Base-by-base conservation (phyloP, 257 asterid genomes). In the Solanum verrucosum region DNA sequence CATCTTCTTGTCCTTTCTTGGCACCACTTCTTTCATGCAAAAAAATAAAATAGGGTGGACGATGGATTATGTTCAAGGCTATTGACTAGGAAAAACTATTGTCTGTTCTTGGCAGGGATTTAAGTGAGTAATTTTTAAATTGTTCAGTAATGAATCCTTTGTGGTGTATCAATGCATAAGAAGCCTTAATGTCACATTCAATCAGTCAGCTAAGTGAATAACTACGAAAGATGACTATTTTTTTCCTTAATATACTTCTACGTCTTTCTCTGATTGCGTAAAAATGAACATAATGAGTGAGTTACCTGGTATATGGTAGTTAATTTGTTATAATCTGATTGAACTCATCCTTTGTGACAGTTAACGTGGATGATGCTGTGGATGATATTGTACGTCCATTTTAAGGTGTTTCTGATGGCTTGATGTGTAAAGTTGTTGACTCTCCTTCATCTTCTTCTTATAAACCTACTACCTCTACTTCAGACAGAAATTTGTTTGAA, bases 351-450 rank as follows among this genome's bases (percentile, higher is more conserved):
- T 81, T 46, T 81, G 68, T 46, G 40, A 27, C 95, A 97, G 99
- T 96, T 84, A 97, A 94, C n/a, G 97, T 97, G 90, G 99, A 97
- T 90, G 99, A 96, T 93, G 98, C 99, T 85, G 87, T 97, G 96
- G 99, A 97, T 93, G 99, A 96, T 40, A 40, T 0, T 0, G 44
- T 40, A 0, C 44, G 4, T 40, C 44, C 0, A 9, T 40, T 40
- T 40, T 0, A 40, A 40, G 44, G 44, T 0, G 44, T 40, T 40
- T 40, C 44, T 40, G 44, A 40, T 40, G 44, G 44, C 44, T 40
- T 40, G 12, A 40, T 40, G 44, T 0, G 44, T 40, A 40, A 40
- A 40, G 44, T 40, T 40, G 0, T 40, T 0, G 44, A 0, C 1
- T 40, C 44, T 40, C 44, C 44, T 40, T 40, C 44, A 40, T 9